A percentile compares a stretch with the other conserved stretches of the same genome.
Conservation (phyloP, 2,329 filamentous ascomycete genomes). For the Exophiala bonariae region DNA sequence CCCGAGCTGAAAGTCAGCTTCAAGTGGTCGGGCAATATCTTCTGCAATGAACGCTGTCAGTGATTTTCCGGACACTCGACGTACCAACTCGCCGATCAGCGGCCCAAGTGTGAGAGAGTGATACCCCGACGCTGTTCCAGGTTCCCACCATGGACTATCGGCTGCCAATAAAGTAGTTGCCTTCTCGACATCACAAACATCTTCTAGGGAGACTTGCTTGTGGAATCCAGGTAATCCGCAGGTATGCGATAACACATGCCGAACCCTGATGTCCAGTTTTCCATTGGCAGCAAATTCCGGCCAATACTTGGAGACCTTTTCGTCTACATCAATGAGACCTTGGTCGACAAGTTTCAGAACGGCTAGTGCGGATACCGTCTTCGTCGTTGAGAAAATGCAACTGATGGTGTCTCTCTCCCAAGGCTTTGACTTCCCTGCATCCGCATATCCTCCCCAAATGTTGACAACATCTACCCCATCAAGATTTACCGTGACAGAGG, state of each 20-base stretch:
- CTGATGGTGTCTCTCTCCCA: conserved; percentile 23
- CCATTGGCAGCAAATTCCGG: conserved; percentile 35
- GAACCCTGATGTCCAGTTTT: conserved; percentile 32
- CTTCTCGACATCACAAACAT: conserved; percentile 34
- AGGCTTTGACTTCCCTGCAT: conserved; percentile 27
- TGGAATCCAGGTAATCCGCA: conserved; percentile 33
- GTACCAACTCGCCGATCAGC: conserved; percentile 22
- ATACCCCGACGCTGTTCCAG: conserved; percentile 45
- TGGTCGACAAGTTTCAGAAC: conserved; percentile 30
- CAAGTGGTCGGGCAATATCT: conserved; percentile 22
- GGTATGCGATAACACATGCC: conserved; percentile 21
- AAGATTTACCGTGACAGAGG: conserved; percentile 44
- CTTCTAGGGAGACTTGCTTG: conserved; percentile 30
- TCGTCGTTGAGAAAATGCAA: conserved; percentile 31
- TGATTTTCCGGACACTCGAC: conserved; percentile 19
- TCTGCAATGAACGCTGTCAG: conserved; percentile 22
- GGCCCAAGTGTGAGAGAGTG: conserved; percentile 36
- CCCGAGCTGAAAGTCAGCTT: conserved; percentile 25
- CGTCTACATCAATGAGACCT: conserved; percentile 29
- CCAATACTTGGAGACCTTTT: conserved; percentile 34
- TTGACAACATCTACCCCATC: conserved; percentile 45
- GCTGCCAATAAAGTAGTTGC: conserved; percentile 36
- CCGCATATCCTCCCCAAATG: conserved; percentile 44
- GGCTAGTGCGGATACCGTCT: conserved; percentile 30
- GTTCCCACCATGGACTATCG: conserved; percentile 46